phyloP scores from a whole-genome alignment of 768 basidiomycete genomes.

The Mycena maculata region DNA sequence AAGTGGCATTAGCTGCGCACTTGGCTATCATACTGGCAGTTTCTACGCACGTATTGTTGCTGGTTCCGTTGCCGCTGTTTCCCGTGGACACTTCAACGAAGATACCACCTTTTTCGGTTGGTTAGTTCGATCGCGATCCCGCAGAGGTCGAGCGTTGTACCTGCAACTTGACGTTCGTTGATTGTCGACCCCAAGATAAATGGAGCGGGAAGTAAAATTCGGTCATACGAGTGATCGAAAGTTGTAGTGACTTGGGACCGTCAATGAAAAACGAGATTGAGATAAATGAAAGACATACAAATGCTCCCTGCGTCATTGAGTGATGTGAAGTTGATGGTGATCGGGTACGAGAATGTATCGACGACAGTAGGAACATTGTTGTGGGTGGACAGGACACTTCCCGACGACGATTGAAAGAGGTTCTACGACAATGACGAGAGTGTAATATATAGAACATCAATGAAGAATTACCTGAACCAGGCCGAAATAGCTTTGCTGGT shows the following conservation, averaged over 20 bases:
- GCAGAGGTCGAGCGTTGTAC: conserved; percentile 43
- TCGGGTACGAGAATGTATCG: conserved; percentile 59
- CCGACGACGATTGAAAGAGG: conserved; percentile 54
- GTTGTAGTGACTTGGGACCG: conserved; percentile 56
- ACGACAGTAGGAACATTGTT: conserved; percentile 52
- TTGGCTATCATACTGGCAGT: background rate
- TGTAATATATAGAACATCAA: background rate
- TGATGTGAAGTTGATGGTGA: conserved; percentile 57
- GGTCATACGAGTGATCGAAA: conserved; percentile 79
- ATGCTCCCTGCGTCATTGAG: conserved; percentile 47
- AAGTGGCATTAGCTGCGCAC: background rate
- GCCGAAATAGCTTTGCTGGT: conserved; percentile 70
- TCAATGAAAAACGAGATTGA: conserved; percentile 18
- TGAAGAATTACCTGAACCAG: conserved; percentile 47
- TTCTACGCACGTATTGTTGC: conserved; percentile 58
- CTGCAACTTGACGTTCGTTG: conserved; percentile 66
- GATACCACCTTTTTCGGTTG: conserved; percentile 56
- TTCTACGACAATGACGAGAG: conserved; percentile 42
- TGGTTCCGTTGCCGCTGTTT: conserved; percentile 76
- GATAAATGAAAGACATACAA: conserved; percentile 46
- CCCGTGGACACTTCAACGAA: conserved; percentile 57
- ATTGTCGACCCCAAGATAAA: conserved; percentile 70
- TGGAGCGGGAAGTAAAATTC: conserved; percentile 66
- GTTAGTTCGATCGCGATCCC: background rate
- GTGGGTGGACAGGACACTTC: conserved; percentile 52